Evolutionary conservation across 2,329 filamentous ascomycete species (phyloP).

Genomic region (Colletotrichum graminicola): DNA sequence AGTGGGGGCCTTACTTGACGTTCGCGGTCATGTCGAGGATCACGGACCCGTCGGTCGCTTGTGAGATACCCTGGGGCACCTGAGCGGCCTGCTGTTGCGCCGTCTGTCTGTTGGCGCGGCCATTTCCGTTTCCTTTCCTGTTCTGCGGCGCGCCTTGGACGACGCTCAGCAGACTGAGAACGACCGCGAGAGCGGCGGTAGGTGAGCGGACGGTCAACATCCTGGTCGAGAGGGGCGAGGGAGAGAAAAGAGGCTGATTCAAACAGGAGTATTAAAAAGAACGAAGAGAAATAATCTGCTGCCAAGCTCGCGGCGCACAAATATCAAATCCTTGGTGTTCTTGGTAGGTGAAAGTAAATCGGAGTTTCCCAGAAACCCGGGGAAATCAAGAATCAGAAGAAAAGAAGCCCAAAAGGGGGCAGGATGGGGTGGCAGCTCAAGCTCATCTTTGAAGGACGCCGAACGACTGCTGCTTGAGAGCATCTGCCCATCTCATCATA

Average conservation of each 20-base stretch:
- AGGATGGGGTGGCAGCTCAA: conserved; percentile 32
- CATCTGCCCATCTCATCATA: conserved; percentile 15
- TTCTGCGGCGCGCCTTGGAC: conserved; percentile 40
- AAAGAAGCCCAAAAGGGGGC: not conserved
- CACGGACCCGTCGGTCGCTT: conserved; percentile 65
- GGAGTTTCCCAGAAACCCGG: conserved; percentile 40
- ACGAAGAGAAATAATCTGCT: conserved; percentile 5
- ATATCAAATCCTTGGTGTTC: conserved; percentile 25
- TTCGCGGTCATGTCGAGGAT: conserved; percentile 67
- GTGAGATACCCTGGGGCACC: conserved; percentile 53
- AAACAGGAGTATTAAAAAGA: conserved; percentile 1
- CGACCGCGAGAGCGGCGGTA: conserved; percentile 35
- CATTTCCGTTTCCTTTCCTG: conserved; percentile 33
- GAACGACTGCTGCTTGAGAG: conserved; percentile 13
- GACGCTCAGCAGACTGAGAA: conserved; percentile 39
- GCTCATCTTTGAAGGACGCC: conserved; percentile 33
- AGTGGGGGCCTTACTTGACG: conserved; percentile 59
- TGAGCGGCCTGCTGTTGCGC: conserved; percentile 48
- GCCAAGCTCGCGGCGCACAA: conserved; percentile 39
- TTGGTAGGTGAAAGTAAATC: conserved; percentile 5
- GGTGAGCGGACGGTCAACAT: conserved; percentile 42
- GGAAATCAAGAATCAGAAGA: conserved; percentile 14
- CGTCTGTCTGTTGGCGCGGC: conserved; percentile 41
- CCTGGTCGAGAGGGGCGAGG: conserved; percentile 11
- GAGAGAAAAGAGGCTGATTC: conserved; percentile 10